Percentiles rank a stretch among this genome's conserved stretches.
These are phyloP conservation scores for Rhizopus delemar DNA, from an alignment of 371 early-diverging fungal species.

Conservation along the genomic window DNA sequence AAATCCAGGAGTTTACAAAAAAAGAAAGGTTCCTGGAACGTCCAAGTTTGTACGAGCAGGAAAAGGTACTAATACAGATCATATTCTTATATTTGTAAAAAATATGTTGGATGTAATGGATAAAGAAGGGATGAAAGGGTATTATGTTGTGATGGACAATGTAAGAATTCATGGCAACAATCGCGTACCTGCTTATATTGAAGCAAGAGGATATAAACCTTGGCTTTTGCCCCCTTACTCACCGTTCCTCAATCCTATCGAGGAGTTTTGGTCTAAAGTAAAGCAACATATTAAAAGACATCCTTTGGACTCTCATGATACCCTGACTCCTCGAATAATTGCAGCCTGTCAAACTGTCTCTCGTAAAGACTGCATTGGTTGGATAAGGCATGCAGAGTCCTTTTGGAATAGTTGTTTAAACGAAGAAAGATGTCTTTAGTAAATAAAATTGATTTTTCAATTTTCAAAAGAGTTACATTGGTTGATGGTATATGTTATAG, in stretches of 20 bases:
- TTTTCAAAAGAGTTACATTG: too few species aligned
- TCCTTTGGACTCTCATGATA: constrained; percentile 17
- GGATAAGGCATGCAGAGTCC: neutral
- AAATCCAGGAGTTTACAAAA: constrained; percentile 5
- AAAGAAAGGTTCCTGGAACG: constrained; percentile 15
- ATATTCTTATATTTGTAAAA: constrained; percentile 9
- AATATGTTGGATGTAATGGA: constrained; percentile 22
- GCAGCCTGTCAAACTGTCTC: constrained; percentile 11
- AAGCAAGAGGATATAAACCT: constrained; percentile 12
- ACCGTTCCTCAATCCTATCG: neutral
- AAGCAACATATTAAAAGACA: constrained; percentile 19
- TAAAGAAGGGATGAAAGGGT: constrained; percentile 18
- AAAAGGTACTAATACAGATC: constrained; percentile 18
- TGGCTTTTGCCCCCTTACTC: constrained; percentile 20
- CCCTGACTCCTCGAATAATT: constrained; percentile 13
- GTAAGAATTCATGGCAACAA: constrained; percentile 15
- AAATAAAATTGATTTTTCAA: too few species aligned
- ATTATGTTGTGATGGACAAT: constrained; percentile 22
- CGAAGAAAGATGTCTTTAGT: neutral
- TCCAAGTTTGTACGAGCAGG: constrained; percentile 13
- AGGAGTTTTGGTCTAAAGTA: constrained; percentile 21
- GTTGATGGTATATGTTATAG: neutral
- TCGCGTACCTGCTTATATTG: constrained; percentile 13
- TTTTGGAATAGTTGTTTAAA: too few species aligned
- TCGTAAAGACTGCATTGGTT: constrained; percentile 10